Percentiles rank a stretch among this genome's conserved stretches.
Evolutionary conservation across 176 grass and related monocot species (phyloP).

Genomic region (Tuctoria greenei): DNA sequence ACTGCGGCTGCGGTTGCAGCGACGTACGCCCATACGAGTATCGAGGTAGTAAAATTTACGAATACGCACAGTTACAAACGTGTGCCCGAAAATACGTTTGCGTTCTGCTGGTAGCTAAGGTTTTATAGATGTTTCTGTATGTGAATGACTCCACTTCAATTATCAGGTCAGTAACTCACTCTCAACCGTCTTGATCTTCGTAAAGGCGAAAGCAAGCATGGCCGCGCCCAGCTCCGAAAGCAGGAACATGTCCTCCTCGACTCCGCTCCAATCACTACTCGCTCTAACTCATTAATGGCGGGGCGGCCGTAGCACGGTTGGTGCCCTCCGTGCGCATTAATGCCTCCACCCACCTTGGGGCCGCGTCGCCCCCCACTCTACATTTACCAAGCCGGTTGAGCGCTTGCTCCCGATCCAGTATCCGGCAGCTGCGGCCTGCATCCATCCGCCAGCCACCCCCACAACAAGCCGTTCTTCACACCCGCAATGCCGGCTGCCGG

Average conservation of each 20-base stretch:
- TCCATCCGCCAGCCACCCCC: conserved; percentile 26
- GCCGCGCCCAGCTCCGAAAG: conserved; percentile 26
- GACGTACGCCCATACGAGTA: background rate
- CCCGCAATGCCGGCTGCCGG: conserved; percentile 29
- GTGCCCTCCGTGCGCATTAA: conserved; percentile 48
- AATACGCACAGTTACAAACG: background rate
- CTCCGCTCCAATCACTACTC: conserved; percentile 4
- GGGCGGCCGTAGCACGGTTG: conserved; percentile 39
- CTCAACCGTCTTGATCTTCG: too few relatives aligned
- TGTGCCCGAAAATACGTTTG: background rate
- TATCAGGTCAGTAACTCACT: too few relatives aligned
- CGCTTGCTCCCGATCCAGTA: conserved; percentile 16
- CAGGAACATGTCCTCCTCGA: background rate
- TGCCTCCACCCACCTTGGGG: conserved; percentile 40
- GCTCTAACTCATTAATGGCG: conserved; percentile 50
- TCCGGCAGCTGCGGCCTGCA: conserved; percentile 12
- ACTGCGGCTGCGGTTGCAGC: too few relatives aligned
- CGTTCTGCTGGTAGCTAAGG: background rate
- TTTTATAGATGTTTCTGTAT: background rate
- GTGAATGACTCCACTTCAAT: background rate
- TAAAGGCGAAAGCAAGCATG: background rate
- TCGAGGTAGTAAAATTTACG: background rate
- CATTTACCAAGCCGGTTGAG: conserved; percentile 6
- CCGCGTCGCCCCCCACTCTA: background rate
- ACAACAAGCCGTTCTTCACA: background rate